Percentiles rank a stretch among this genome's conserved stretches.
phyloP scores from a whole-genome alignment of 1,284 basidiomycete genomes.

The Tylopilus orsonianus region DNA sequence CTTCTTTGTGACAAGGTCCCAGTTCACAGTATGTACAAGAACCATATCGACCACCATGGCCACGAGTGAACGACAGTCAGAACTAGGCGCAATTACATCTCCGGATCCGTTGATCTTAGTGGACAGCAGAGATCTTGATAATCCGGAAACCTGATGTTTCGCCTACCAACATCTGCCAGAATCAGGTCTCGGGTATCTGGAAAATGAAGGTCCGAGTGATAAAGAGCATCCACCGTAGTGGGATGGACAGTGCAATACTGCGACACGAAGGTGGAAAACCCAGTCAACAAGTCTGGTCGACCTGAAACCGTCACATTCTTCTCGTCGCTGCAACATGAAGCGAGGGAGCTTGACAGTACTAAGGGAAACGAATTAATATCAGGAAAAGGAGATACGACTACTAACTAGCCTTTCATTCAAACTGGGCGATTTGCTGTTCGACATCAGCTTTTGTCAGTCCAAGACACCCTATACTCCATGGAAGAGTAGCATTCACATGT shows the following conservation, averaged over 20 bases:
- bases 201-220: slow-evolving; percentile 48
- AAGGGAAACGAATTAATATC: slow-evolving; percentile 12
- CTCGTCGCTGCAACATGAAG: slow-evolving; percentile 51
- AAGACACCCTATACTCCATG: slow-evolving; percentile 55
- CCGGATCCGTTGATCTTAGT: slow-evolving; percentile 52
- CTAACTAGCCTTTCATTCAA: slow-evolving; percentile 37
- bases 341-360: slow-evolving; percentile 23
- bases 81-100: slow-evolving; percentile 30
- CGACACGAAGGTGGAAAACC: slow-evolving; percentile 41
- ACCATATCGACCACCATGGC: slow-evolving; percentile 58
- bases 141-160: slow-evolving; percentile 50
- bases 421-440: slow-evolving; percentile 39
- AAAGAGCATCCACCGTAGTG: slow-evolving; percentile 50
- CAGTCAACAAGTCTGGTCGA: slow-evolving; percentile 45
- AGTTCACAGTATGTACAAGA: slow-evolving; percentile 54
- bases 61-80: slow-evolving; percentile 38
- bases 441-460: slow-evolving; percentile 39
- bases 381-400: slow-evolving; percentile 3
- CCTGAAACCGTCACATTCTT: slow-evolving; percentile 58
- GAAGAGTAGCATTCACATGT: slow-evolving; percentile 32
- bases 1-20: slow-evolving; percentile 44
- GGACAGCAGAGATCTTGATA: slow-evolving; percentile 45
- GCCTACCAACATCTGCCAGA: slow-evolving; percentile 43
- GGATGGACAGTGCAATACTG: slow-evolving; percentile 38
- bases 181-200: slow-evolving; percentile 39